phyloP scores from a whole-genome alignment of 2,329 filamentous ascomycete species.

The Aspergillus pseudonomiae region DNA sequence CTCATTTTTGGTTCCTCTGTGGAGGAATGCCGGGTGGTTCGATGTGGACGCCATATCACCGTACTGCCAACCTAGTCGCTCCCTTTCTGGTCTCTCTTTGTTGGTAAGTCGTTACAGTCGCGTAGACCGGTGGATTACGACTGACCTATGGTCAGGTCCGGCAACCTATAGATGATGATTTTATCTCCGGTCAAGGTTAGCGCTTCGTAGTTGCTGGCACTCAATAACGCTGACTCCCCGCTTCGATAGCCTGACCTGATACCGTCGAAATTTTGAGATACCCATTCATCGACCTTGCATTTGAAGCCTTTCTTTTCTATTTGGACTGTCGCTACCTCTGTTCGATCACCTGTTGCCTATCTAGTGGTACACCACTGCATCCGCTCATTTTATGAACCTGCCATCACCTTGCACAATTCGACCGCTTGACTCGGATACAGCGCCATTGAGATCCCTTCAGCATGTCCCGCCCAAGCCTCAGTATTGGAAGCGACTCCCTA shows the following conservation, averaged over 20 bases:
- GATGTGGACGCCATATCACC: not conserved
- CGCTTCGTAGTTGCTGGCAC: not conserved
- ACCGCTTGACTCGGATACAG: not conserved
- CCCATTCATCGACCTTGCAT: not conserved
- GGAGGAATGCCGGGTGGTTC: not conserved
- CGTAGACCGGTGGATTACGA: not conserved
- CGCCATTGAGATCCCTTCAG: not conserved
- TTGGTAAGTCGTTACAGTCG: not conserved
- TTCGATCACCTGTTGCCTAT: not conserved
- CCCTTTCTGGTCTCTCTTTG: not conserved
- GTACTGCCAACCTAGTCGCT: not conserved
- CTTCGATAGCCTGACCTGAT: not conserved
- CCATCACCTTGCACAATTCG: not conserved
- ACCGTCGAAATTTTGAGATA: not conserved
- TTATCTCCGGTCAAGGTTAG: constrained; percentile 9
- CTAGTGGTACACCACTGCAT: not conserved
- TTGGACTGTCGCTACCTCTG: not conserved
- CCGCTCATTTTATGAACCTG: not conserved
- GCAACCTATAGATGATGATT: constrained; percentile 3
- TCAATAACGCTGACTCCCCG: not conserved
- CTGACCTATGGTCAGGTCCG: not conserved
- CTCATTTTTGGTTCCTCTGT: not conserved
- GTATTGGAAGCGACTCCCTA: constrained; percentile 16
- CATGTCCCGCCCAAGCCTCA: constrained; percentile 17
- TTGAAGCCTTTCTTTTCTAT: not conserved